Evolutionary conservation across 2,329 filamentous ascomycete genomes (phyloP).

Genomic region (Volutella citrinella): DNA sequence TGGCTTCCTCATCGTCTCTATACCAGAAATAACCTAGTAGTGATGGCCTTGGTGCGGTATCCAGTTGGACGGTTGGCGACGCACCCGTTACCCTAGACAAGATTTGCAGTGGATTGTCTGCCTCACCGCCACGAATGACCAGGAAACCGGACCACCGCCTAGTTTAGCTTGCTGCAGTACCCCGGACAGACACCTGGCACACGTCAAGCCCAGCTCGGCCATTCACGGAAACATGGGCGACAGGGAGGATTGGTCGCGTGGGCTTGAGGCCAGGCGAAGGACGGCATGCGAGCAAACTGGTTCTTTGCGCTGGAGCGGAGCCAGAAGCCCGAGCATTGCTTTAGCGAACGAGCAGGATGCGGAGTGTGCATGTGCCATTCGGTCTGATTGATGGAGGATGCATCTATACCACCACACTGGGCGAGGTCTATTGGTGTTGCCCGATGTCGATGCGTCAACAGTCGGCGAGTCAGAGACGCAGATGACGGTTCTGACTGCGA

Average conservation of each 20-base stretch:
- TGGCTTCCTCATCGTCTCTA: no score
- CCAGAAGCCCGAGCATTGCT: constrained; percentile 1
- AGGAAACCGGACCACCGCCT: constrained; percentile 13
- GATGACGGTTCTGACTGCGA: constrained; percentile 9
- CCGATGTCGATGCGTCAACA: constrained; percentile 10
- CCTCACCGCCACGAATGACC: constrained; percentile 13
- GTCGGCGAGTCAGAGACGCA: constrained; percentile 16
- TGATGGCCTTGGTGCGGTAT: no score
- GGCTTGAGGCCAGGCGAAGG: no score
- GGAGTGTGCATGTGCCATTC: constrained; percentile 7
- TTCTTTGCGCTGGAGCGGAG: constrained; percentile 5
- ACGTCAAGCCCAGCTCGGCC: constrained; percentile 12
- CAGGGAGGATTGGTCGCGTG: no score
- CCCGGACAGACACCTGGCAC: constrained; percentile 23
- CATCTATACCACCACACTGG: constrained; percentile 12
- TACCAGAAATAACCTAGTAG: no score
- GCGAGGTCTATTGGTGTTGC: constrained; percentile 14
- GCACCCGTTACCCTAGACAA: constrained; percentile 25
- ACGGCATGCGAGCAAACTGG: no score
- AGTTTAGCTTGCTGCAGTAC: constrained; percentile 19
- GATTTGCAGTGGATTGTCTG: constrained; percentile 2
- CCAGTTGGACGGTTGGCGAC: no score
- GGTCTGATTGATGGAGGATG: constrained; percentile 13
- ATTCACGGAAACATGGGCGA: constrained; percentile 13
- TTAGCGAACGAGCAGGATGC: constrained; percentile 6